A percentile compares a stretch with the other conserved stretches of the same genome.
These are phyloP conservation scores for Psophocarpus tetragonolobus DNA, from an alignment of 306 rosid genomes.

Conservation along the genomic window DNA sequence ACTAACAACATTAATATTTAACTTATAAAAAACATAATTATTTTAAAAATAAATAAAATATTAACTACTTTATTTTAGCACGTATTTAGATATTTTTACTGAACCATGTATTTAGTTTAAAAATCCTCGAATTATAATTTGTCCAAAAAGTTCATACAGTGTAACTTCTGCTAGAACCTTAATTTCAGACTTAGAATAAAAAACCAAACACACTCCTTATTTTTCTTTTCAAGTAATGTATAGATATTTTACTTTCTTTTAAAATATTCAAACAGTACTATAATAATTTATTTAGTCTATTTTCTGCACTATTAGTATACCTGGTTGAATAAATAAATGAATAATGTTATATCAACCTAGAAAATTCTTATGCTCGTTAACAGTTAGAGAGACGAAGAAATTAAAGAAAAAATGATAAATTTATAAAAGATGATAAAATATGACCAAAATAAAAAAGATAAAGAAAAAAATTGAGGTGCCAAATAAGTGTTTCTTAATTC, in stretches of 20 bases:
- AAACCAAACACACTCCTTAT: not conserved
- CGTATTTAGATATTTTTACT: no score
- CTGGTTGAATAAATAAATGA: no score
- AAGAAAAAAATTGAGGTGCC: no score
- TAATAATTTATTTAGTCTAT: not conserved
- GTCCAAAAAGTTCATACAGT: not conserved
- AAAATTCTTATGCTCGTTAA: no score
- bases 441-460: no score
- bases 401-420: no score
- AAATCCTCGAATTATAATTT: not conserved
- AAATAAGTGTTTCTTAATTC: no score
- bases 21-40: no score
- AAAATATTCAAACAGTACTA: not conserved
- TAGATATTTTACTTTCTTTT: not conserved
- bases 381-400: no score
- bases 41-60: not conserved
- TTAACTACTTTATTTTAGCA: not conserved
- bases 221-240: not conserved
- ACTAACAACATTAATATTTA: no score
- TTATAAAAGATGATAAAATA: no score
- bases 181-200: not conserved
- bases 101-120: not conserved
- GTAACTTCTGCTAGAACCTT: not conserved
- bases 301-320: not conserved
- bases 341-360: no score